Conservation (phyloP, 371 early-diverging fungal species). For the Syncephalastrum contaminatum region DNA sequence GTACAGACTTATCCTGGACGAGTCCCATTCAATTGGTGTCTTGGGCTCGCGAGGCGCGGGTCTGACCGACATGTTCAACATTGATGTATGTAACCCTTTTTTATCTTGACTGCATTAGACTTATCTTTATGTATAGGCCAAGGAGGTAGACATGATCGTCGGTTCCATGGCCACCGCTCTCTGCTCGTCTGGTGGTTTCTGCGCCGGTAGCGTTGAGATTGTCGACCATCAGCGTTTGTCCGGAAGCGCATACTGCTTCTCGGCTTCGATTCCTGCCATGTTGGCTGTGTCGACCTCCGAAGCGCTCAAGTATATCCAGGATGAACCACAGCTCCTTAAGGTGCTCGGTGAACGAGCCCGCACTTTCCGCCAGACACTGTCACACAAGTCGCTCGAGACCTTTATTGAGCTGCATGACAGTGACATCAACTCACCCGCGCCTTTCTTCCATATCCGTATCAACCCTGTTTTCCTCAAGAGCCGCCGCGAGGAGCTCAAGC, state of each 20-base stretch:
- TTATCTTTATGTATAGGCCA: slow-evolving; percentile 31
- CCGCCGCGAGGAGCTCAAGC: slow-evolving; percentile 33
- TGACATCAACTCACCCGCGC: slow-evolving; percentile 49
- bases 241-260: slow-evolving; percentile 95
- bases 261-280: slow-evolving; percentile 98
- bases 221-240: slow-evolving; percentile 96
- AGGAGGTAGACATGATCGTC: slow-evolving; percentile 91
- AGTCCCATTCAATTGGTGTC: slow-evolving; percentile 92
- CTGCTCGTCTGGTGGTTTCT: slow-evolving; percentile 95
- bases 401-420: slow-evolving; percentile 52
- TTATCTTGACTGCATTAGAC: neutral
- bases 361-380: slow-evolving; percentile 32
- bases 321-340: slow-evolving; percentile 32
- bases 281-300: slow-evolving; percentile 89
- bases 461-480: slow-evolving; percentile 43
- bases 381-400: slow-evolving; percentile 39
- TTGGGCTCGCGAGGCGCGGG: slow-evolving; percentile 92
- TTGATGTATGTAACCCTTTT: slow-evolving; percentile 42
- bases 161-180: slow-evolving; percentile 90
- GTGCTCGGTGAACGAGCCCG: slow-evolving; percentile 38
- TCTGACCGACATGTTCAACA: slow-evolving; percentile 80
- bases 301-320: slow-evolving; percentile 70
- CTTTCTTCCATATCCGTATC: slow-evolving; percentile 71
- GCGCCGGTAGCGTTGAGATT: slow-evolving; percentile 84
- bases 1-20: slow-evolving; percentile 97